Base-by-base conservation (phyloP, 2,329 filamentous ascomycete genomes). In the Corynespora cassiicola region DNA sequence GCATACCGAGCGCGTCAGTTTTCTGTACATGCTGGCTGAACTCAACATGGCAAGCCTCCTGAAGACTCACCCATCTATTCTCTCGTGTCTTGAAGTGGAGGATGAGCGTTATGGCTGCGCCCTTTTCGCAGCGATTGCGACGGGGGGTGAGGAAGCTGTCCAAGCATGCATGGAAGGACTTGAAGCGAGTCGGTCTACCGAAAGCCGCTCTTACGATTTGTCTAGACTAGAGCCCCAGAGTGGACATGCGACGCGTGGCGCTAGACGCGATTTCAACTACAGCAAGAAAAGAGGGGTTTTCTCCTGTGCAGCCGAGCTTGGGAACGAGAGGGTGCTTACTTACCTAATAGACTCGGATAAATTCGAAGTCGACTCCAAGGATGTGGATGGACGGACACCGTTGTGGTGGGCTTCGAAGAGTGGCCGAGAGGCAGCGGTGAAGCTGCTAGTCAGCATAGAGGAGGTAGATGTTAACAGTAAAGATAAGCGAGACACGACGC, bases 61-160 rank as follows among this genome's bases (percentile, higher is more conserved):
- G 45, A 52, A 46, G 40, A 53, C 57, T 8, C 37, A 45, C 30
- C 42, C 58, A 9, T 36, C 51, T 16, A 47, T 23, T 1, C 22
- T 42, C 3, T 44, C 34, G 0, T 55, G 42, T 21, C 36, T 65
- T 30, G 44, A 60, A 0, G 10, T 59, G 14, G 47, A 59, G 28
- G 7, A 31, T 16, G 62, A 67, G 30, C 55, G 58, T 6, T 73
- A 71, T 41, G 48, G 52, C 0, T 52, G 54, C 18, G 62, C 69
- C 17, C 12, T 73, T 1, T 63, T 72, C 22, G 68, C 70, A 2
- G 66, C 70, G 3, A 25, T 68, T 17, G 63, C 61, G 31, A 59
- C 52, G 5, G 50, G 53, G 0, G 58, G 61, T 31, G 11, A 58
- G 31, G 49, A 63, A 26, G 54, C 67, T 1, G 34, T 58, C 3